These are phyloP conservation scores for Fusarium austroafricanum DNA, from an alignment of 2,329 filamentous ascomycete species.

Conservation along the genomic window DNA sequence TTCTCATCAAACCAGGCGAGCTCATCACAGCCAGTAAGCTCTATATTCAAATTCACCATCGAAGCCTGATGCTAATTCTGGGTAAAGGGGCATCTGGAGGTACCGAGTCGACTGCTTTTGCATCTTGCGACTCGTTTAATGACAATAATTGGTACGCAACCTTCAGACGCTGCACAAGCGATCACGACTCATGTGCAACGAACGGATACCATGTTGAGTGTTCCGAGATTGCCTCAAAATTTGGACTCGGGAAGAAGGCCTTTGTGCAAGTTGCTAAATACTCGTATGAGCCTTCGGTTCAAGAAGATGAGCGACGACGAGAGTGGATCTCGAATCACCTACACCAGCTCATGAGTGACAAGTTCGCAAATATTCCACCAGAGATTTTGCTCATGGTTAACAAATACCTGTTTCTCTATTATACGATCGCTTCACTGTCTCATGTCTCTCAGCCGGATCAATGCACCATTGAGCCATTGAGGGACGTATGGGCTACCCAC, in stretches of 20 bases:
- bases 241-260: neutral
- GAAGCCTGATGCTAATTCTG: neutral
- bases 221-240: constrained; percentile 6
- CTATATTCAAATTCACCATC: neutral
- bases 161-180: constrained; percentile 18
- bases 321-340: constrained; percentile 14
- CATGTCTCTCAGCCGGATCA: neutral
- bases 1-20: constrained; percentile 18
- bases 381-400: constrained; percentile 16
- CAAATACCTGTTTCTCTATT: constrained; percentile 11
- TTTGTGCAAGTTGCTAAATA: constrained; percentile 10
- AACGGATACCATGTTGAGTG: constrained; percentile 26
- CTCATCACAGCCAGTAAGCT: constrained; percentile 16
- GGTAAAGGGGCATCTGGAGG: constrained; percentile 13
- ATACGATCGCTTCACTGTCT: constrained; percentile 19
- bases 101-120: constrained; percentile 11
- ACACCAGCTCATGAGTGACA: neutral
- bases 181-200: constrained; percentile 20
- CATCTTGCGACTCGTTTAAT: neutral
- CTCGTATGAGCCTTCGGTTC: constrained; percentile 23
- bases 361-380: constrained; percentile 8
- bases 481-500: constrained; percentile 27
- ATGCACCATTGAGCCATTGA: constrained; percentile 6
- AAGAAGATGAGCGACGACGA: constrained; percentile 11
- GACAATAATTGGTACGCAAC: constrained; percentile 10